These are phyloP conservation scores for Dorcoceras hygrometricum DNA, from an alignment of 257 asterid species.

Conservation along the genomic window DNA sequence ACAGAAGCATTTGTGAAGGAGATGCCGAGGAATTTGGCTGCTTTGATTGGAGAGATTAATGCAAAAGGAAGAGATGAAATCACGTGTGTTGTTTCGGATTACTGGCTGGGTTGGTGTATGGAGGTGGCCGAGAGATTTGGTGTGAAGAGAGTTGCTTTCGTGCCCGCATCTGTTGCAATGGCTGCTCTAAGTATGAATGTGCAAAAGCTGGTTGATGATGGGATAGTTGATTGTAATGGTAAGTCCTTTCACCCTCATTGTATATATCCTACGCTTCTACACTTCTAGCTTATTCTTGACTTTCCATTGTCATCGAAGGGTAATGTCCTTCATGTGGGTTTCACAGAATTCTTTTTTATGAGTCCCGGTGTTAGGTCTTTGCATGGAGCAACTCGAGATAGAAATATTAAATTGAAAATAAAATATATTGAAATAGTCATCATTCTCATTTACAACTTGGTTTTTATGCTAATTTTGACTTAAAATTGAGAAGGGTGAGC, in stretches of 20 bases:
- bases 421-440: no score
- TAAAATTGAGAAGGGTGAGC: no score
- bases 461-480: no score
- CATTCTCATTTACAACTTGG: no score
- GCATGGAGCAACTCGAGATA: no score
- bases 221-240: constrained; percentile 18
- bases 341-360: no score
- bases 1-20: not conserved
- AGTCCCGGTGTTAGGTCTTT: no score
- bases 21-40: constrained; percentile 18
- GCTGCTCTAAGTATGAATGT: not conserved
- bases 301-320: no score
- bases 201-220: constrained; percentile 18
- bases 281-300: no score
- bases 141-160: constrained; percentile 9
- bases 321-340: no score
- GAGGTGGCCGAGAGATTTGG: constrained; percentile 13
- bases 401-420: no score
- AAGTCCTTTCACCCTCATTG: not conserved
- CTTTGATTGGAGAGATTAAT: constrained; percentile 5
- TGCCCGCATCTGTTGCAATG: constrained; percentile 13
- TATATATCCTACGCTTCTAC: no score
- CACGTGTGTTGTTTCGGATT: constrained; percentile 15
- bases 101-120: constrained; percentile 12
- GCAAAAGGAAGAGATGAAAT: not conserved